Percentiles rank a stretch among this genome's conserved stretches.
phyloP scores from a whole-genome alignment of 1,284 basidiomycete species.

The Schizopora paradoxa region DNA sequence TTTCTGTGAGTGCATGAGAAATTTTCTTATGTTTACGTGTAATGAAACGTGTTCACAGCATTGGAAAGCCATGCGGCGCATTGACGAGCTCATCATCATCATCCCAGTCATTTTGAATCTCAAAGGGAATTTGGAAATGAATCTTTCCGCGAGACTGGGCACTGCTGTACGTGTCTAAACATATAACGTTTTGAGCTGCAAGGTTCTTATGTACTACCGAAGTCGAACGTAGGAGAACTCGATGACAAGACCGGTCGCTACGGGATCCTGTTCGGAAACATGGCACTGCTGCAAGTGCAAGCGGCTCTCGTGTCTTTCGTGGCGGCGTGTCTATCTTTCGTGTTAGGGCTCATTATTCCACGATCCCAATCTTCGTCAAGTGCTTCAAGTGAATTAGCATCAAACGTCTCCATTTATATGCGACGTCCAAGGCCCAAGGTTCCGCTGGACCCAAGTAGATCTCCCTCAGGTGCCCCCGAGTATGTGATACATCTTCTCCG shows the following conservation, averaged over 20 bases:
- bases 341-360: slow-evolving; percentile 61
- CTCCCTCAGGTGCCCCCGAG: slow-evolving; percentile 47
- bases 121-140: slow-evolving; percentile 97
- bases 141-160: slow-evolving; percentile 72
- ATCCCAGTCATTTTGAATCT: slow-evolving; percentile 93
- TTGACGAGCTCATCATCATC: slow-evolving; percentile 96
- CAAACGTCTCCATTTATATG: neutral
- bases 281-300: slow-evolving; percentile 89
- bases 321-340: slow-evolving; percentile 76
- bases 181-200: slow-evolving; percentile 13
- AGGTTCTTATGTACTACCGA: slow-evolving; percentile 6
- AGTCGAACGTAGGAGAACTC: slow-evolving; percentile 79
- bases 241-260: slow-evolving; percentile 67
- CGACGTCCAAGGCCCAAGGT: slow-evolving; percentile 15
- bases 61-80: slow-evolving; percentile 85
- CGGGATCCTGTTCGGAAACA: slow-evolving; percentile 74
- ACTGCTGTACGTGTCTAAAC: slow-evolving; percentile 42
- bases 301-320: slow-evolving; percentile 86
- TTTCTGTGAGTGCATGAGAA: slow-evolving; percentile 54
- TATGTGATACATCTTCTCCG: slow-evolving; percentile 31
- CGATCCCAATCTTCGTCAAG: slow-evolving; percentile 17
- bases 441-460: slow-evolving; percentile 20
- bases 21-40: neutral
- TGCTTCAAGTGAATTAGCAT: slow-evolving; percentile 9
- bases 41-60: slow-evolving; percentile 38